Base-by-base conservation (phyloP, 2,329 filamentous ascomycete species). In the Tympanopsis confertula region DNA sequence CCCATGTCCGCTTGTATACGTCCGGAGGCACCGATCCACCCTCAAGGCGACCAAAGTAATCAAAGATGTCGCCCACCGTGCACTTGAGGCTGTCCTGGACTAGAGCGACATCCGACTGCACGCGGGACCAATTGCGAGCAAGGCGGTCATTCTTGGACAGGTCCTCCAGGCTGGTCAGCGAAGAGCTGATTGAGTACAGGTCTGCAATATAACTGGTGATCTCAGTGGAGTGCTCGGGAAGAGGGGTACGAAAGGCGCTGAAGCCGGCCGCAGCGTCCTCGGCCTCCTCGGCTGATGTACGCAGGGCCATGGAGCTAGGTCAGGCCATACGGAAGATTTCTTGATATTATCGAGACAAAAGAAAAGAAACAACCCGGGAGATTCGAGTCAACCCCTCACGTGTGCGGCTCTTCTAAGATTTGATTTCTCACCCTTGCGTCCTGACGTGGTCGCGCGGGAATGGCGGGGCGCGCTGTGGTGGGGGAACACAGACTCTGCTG, bases 251-350 rank as follows among this genome's bases (percentile, higher is more conserved):
- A 13, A 33, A 18, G 10, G 17, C 17, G 12, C 30, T 10, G 30
- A 33, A 33, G 30, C 30, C 30, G 7, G 30, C 30, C 7, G 30
- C 30, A 10, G 17, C 30, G 15, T 33, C 30, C 30, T 33, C 30
- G 10, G 30, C 30, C 7, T 33, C 17, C 7, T 33, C 30, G 30
- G 30, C 30, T 7, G 30, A 33, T 33, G 30, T 33, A 15, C 30
- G 30, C 30, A 33, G 17, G 15, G 30, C 30, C 30, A 33, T 33
- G 7, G 30, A 7, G 30, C 10, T 10, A 13, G 15, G n/a, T n/a
- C n/a, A n/a, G n/a, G n/a, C n/a, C n/a, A n/a, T n/a, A n/a, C n/a
- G n/a, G n/a, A n/a, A n/a, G n/a, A n/a, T n/a, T n/a, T n/a, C n/a
- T n/a, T n/a, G n/a, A n/a, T n/a, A n/a, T n/a, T n/a, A n/a, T n/a